Evolutionary conservation across 805 yeast species (phyloP).

Genomic region (Yarrowia sp.): DNA sequence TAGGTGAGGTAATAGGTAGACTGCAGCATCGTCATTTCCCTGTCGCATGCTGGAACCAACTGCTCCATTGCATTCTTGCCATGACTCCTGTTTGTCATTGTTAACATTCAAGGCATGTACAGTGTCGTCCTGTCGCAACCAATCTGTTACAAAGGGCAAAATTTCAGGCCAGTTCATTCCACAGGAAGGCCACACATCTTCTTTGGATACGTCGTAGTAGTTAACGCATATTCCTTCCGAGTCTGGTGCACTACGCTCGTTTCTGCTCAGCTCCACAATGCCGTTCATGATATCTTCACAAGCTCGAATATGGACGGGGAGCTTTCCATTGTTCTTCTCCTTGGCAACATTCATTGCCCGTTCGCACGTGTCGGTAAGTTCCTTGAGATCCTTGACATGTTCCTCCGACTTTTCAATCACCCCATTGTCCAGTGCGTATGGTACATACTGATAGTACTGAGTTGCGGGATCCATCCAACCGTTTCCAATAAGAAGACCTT

Average conservation of each 20-base stretch:
- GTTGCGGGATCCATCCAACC: conserved; percentile 91
- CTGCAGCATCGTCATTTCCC: conserved; percentile 53
- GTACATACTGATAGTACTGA: conserved; percentile 77
- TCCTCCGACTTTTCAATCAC: conserved; percentile 43
- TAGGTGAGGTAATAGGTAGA: conserved; percentile 63
- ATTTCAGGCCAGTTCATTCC: conserved; percentile 91
- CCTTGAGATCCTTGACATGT: conserved; percentile 30
- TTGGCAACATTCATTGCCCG: conserved; percentile 31
- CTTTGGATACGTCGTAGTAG: conserved; percentile 73
- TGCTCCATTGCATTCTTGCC: conserved; percentile 74
- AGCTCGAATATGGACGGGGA: conserved; percentile 30
- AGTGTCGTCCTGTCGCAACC: conserved; percentile 48
- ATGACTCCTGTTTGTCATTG: conserved; percentile 41
- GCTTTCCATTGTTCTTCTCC: conserved; percentile 25
- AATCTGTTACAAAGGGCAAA: conserved; percentile 48
- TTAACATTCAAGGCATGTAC: conserved; percentile 50
- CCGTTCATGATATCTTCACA: conserved; percentile 46
- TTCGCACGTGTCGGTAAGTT: conserved; percentile 33
- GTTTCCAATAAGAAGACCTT: conserved; percentile 78
- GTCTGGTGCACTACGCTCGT: conserved; percentile 27
- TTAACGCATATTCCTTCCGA: conserved; percentile 58
- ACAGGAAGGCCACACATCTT: conserved; percentile 77
- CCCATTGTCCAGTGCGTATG: conserved; percentile 60
- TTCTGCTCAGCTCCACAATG: conserved; percentile 36
- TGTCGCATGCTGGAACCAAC: conserved; percentile 57